These are phyloP conservation scores for Fusarium fujikuroi DNA, from an alignment of 2,329 filamentous ascomycete species.

Conservation along the genomic window DNA sequence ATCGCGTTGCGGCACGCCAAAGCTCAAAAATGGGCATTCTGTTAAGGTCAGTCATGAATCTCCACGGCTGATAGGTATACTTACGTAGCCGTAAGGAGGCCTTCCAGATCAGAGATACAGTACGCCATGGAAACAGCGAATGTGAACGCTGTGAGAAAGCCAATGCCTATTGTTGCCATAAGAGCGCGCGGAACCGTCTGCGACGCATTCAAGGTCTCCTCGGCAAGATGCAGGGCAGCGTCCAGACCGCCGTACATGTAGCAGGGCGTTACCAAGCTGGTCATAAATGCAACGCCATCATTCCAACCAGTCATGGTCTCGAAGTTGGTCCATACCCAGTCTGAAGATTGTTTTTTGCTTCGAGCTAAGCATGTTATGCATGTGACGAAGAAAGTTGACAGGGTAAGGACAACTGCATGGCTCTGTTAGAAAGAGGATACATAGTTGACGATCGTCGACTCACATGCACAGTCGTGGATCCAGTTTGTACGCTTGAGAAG, in stretches of 20 bases:
- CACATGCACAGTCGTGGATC: not conserved
- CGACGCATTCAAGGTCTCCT: not conserved
- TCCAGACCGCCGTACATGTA: not conserved
- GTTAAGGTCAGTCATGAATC: not conserved
- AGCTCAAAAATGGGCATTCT: not conserved
- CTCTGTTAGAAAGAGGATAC: accelerated
- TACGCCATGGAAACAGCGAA: not conserved
- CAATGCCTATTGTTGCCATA: not conserved
- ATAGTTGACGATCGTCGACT: accelerated
- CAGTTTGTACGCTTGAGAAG: not conserved
- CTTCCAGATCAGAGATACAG: not conserved
- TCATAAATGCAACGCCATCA: not conserved
- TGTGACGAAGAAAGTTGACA: not conserved
- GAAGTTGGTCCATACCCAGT: not conserved
- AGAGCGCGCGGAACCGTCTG: not conserved
- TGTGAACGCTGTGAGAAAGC: not conserved
- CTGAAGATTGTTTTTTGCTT: not conserved
- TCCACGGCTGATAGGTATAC: too few relatives aligned
- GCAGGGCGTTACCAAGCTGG: not conserved
- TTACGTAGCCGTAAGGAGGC: not conserved
- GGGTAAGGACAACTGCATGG: not conserved
- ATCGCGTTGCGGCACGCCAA: not conserved
- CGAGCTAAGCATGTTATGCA: not conserved
- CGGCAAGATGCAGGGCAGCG: not conserved
- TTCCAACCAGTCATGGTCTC: not conserved